Evolutionary conservation across 2,329 filamentous ascomycete genomes (phyloP), one percentile per base, ranked within the genome.

Genomic region (Verticillium dahliae): DNA sequence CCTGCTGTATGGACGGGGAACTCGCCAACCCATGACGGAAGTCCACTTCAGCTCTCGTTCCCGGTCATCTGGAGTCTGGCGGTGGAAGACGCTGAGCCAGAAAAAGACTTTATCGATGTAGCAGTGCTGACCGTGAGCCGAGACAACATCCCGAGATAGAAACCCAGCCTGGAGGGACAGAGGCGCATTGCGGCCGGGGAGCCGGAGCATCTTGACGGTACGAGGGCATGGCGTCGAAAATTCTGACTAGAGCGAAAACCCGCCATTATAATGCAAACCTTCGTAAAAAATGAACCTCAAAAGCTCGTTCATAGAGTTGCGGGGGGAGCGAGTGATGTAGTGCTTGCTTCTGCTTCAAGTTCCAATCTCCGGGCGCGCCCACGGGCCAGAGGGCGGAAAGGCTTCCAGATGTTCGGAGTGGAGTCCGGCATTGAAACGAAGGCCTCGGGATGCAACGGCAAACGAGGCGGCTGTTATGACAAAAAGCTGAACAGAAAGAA

Each of bases 1-100:
- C 31, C 45, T 34, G 38, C 27, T 50, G 57, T 58, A 35, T 58
- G 57, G 57, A 58, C 57, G 57, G 57, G 57, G 57, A 58, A 58
- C 39, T 9, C 50, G 11, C n/a, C 22, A 58, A 27, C 57, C 39
- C 31, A 34, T 27, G 18, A 10, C 38, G 15, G 22, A 50, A 58
- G 45, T 27, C 57, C 57, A 58, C 57, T 18, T 22, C 7, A 15
- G 57, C 34, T 34, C 11, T 50, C 13, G 45, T 7, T 50, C 7
- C 45, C 18, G 18, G 18, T 10, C 15, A n/a, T 50, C 45, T 50
- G 18, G 45, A 50, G 45, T 27, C n/a, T 50, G 45, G 45, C 45
- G 45, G 45, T 50, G 45, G 45, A 50, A 22, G 45, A 18, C 45
- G 45, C 45, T n/a, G n/a, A 50, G 18, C 4, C 27, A 9, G 4